A percentile compares a stretch with the other conserved stretches of the same genome.
Conservation (phyloP, 192 early-diverging fungal genomes). For the Backusella liffmaniae region DNA sequence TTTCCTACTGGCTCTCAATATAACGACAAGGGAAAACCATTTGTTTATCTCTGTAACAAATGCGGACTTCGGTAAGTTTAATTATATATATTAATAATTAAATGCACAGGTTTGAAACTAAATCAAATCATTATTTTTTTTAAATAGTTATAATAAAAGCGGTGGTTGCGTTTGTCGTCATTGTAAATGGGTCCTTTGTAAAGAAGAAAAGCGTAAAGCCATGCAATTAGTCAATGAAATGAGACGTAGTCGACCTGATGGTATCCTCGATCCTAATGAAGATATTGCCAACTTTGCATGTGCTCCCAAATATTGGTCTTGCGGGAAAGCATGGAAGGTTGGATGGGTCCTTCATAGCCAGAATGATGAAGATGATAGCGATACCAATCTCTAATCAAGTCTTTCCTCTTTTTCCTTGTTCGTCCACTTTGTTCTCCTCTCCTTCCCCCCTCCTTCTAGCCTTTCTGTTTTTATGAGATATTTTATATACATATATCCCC, state of each 20-base stretch:
- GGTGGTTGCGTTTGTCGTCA: conserved; percentile 34
- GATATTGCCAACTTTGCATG: conserved; percentile 39
- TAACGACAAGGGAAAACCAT: conserved; percentile 36
- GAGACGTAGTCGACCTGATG: conserved; percentile 30
- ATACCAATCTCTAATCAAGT: background rate
- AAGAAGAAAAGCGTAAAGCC: conserved; percentile 42
- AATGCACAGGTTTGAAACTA: background rate
- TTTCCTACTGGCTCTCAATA: conserved; percentile 22
- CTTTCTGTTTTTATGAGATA: background rate
- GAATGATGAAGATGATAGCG: conserved; percentile 21
- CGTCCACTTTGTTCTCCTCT: background rate
- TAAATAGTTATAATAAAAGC: conserved; percentile 38
- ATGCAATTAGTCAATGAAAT: conserved; percentile 37
- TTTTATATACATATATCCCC: background rate
- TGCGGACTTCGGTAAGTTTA: conserved; percentile 40
- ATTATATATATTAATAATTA: background rate
- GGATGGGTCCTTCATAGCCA: conserved; percentile 34
- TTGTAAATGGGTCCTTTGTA: conserved; percentile 43
- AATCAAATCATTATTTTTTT: conserved; percentile 27
- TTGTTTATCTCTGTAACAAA: conserved; percentile 44
- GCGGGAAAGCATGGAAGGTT: conserved; percentile 39
- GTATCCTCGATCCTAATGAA: conserved; percentile 30
- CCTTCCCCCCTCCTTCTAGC: background rate
- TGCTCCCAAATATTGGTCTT: conserved; percentile 39
- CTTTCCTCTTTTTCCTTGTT: background rate